phyloP scores from a whole-genome alignment of 1,139 yeast species.

The Magnusiomyces ingens region DNA sequence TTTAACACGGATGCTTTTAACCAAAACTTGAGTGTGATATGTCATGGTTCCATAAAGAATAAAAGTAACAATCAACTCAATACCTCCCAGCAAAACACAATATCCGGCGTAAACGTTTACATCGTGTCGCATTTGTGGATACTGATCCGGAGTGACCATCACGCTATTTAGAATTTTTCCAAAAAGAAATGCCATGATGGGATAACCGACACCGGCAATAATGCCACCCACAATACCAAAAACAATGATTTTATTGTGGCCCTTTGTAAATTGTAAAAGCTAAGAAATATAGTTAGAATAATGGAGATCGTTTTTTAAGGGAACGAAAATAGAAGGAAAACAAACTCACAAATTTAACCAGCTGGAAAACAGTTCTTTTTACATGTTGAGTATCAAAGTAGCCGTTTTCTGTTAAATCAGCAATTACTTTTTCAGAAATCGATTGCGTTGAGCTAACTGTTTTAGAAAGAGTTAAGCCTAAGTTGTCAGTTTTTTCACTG shows the following conservation, averaged over 20 bases:
- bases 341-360: not conserved
- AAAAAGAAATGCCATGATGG: slow-evolving; percentile 35
- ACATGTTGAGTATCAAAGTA: not conserved
- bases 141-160: slow-evolving; percentile 31
- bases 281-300: not conserved
- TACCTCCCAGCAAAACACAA: slow-evolving; percentile 37
- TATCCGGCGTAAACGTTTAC: slow-evolving; percentile 35
- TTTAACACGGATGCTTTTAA: slow-evolving; percentile 28
- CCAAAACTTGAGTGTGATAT: slow-evolving; percentile 23
- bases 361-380: not conserved
- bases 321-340: too few species aligned
- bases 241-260: slow-evolving; percentile 17
- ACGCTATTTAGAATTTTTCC: slow-evolving; percentile 34
- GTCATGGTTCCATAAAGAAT: slow-evolving; percentile 5
- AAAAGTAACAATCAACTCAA: slow-evolving; percentile 5
- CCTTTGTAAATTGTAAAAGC: slow-evolving; percentile 3
- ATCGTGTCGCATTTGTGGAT: slow-evolving; percentile 34
- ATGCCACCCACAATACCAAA: slow-evolving; percentile 31
- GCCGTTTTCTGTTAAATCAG: slow-evolving; percentile 3
- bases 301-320: too few species aligned
- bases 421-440: slow-evolving; percentile 7
- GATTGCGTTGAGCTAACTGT: slow-evolving; percentile 6
- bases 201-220: slow-evolving; percentile 36
- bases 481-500: too few species aligned
- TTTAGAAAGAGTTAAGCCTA: too few species aligned